Evolutionary conservation across 495 filamentous ascomycete species (phyloP), one percentile per base, ranked within the genome.

Genomic region (Aspergillus biplanus): DNA sequence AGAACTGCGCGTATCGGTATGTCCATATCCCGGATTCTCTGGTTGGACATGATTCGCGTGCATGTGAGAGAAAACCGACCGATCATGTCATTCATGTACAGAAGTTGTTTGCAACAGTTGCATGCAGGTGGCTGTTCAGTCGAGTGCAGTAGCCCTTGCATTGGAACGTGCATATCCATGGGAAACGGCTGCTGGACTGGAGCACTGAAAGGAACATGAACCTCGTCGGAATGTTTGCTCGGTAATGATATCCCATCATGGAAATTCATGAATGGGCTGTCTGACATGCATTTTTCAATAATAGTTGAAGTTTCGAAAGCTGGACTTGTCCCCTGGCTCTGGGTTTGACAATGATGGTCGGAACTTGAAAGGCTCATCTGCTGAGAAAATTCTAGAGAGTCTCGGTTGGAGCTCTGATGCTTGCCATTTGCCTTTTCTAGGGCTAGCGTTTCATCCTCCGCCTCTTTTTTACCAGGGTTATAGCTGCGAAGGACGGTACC

Each of bases 11-110:
- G 53, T 27, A 66, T 66, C 16, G 64, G 53, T 18, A 66, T 62
- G 39, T 66, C 64, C 7, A 35, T 33, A 37, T 66, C 64, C 9
- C 53, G 54, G 5, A 34, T 53, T 37, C 58, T 34, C 31, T 66
- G 64, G 48, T 66, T 37, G 1, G 54, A 34, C 54, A 58, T 53
- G 15, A 18, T 58, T 21, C 37, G 34, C 1, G 54, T 16, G 48
- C 16, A 47, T 3, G 49, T 53, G 3, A 44, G 48, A 0, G 53
- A 33, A 33, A 49, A 66, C 33, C 54, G 39, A 5, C 59, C 54
- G 6, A 66, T 21, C 53, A 66, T 44, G 11, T 63, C 61, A 54
- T 63, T 63, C 61, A 63, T 52, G 21, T 63, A 58, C 7, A 58
- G 15, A 18, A 63, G 37, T 4, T 52, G 61, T 33, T 53, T 52